phyloP scores from a whole-genome alignment of 495 filamentous ascomycete genomes.

The Penicillium herquei region DNA sequence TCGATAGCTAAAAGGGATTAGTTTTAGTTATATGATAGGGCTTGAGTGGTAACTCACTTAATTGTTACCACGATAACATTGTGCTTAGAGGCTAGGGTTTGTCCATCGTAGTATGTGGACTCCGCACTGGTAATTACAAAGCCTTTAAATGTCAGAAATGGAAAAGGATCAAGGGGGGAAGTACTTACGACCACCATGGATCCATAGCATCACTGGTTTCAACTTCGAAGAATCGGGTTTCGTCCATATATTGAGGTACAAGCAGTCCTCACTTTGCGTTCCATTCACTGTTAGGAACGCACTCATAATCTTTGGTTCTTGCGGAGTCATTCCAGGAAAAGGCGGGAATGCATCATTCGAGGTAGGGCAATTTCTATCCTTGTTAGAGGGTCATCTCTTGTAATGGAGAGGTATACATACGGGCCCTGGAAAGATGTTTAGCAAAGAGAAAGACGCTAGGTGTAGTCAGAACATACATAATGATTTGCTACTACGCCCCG shows the following conservation, averaged over 20 bases:
- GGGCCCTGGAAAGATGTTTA: not conserved
- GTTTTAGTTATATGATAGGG: not conserved
- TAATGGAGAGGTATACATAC: not conserved
- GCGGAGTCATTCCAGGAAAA: slow-evolving; percentile 30
- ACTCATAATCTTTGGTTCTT: slow-evolving; percentile 24
- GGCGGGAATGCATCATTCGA: not conserved
- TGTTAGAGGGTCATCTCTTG: not conserved
- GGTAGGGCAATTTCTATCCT: slow-evolving; percentile 6
- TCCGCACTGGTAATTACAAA: slow-evolving; percentile 33
- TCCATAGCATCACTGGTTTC: slow-evolving; percentile 29
- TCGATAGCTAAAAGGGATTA: slow-evolving; percentile 34
- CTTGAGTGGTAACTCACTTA: slow-evolving; percentile 21
- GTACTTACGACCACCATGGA: slow-evolving; percentile 39
- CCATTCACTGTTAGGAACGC: slow-evolving; percentile 23
- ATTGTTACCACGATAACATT: slow-evolving; percentile 46
- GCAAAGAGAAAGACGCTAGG: not conserved
- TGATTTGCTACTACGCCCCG: slow-evolving; percentile 8
- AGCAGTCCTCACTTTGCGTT: slow-evolving; percentile 42
- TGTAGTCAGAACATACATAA: slow-evolving; percentile 17
- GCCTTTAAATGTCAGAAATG: slow-evolving; percentile 9
- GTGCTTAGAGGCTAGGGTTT: slow-evolving; percentile 32
- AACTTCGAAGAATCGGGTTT: slow-evolving; percentile 14
- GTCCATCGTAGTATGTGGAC: slow-evolving; percentile 40
- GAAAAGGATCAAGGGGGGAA: not conserved
- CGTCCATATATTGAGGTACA: slow-evolving; percentile 48